A percentile compares a stretch with the other conserved stretches of the same genome.
Evolutionary conservation across 306 rosid genomes (phyloP).

Genomic region (Biancaea sappan): DNA sequence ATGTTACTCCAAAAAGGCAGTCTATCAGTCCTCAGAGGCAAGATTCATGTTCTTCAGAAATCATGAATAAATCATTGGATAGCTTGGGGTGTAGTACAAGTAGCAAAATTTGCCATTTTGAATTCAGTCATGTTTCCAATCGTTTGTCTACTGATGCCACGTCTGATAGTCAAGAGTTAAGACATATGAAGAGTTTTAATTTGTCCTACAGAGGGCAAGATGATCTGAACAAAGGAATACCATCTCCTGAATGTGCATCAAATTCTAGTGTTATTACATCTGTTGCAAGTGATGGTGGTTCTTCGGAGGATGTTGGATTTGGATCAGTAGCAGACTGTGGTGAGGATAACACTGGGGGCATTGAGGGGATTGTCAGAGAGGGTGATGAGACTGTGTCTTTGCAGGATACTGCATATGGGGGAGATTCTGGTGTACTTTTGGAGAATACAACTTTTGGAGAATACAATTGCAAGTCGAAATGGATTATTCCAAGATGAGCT

Average conservation of each 20-base stretch:
- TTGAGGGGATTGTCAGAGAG: constrained; percentile 42
- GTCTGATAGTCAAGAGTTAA: constrained; percentile 31
- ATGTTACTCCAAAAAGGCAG: constrained; percentile 25
- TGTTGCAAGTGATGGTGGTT: constrained; percentile 57
- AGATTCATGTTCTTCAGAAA: constrained; percentile 42
- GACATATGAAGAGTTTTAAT: constrained; percentile 29
- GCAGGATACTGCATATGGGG: constrained; percentile 36
- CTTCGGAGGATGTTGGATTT: constrained; percentile 60
- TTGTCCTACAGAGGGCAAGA: constrained; percentile 39
- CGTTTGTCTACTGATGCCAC: constrained; percentile 2
- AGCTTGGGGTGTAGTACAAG: constrained; percentile 17
- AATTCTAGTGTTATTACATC: constrained; percentile 64
- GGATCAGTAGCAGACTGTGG: constrained; percentile 36
- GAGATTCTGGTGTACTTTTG: constrained; percentile 33
- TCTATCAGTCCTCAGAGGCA: constrained; percentile 36
- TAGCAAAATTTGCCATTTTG: constrained; percentile 13
- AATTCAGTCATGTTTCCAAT: neutral
- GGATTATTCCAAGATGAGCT: constrained; percentile 38
- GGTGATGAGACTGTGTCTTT: constrained; percentile 35
- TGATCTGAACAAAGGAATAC: constrained; percentile 37
- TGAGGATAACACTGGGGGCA: constrained; percentile 42
- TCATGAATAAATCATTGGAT: constrained; percentile 23
- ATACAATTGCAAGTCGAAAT: constrained; percentile 31
- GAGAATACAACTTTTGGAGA: constrained; percentile 37
- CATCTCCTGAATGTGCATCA: constrained; percentile 53